Evolutionary conservation across 202 grass and related monocot species (phyloP), one percentile per base, ranked within the genome.

Genomic region (Setaria italica): DNA sequence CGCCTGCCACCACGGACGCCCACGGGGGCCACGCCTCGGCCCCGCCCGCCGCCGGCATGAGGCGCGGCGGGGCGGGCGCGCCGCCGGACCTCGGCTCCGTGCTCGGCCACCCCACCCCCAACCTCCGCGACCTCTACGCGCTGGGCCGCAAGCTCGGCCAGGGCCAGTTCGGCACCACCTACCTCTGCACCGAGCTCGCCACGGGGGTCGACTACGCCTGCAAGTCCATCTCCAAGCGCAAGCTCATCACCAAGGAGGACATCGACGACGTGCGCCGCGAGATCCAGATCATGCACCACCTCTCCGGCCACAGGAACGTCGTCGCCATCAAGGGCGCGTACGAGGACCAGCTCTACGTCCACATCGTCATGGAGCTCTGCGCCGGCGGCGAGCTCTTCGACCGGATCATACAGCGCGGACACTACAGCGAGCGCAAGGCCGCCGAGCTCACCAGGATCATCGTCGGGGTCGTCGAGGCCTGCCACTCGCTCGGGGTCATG

Each of bases 201-300:
- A 95, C 95, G 3, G 87, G 85, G 14, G 12, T 80, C 1, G 71
- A 95, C 39, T 97, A 97, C 86, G 95, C 95, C 57, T 97, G 95
- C 87, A 97, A 97, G 74, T 93, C 92, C 53, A 97, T 97, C 69
- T 84, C 92, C 66, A 97, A 97, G 87, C 90, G 95, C 62, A 97
- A 97, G 88, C 90, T 97, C 86, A 95, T 97, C 86, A 85, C 92
- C 32, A 87, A 20, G 75, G 95, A 97, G 85, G 95, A 97, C 62
- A n/a, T 97, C 29, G 91, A 97, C 29, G 95, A 97, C 82, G 95
- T 97, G 56, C 89, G 92, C 19, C 90, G 95, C 66, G 95, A 97
- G 95, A 97, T 97, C 90, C 95, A 97, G 89, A 97, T 97, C 89
- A 97, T 97, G 95, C 95, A 97, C 87, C 95, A 97, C 83, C 91